Evolutionary conservation across 495 filamentous ascomycete species (phyloP).

Genomic region (Xylaria castorea): DNA sequence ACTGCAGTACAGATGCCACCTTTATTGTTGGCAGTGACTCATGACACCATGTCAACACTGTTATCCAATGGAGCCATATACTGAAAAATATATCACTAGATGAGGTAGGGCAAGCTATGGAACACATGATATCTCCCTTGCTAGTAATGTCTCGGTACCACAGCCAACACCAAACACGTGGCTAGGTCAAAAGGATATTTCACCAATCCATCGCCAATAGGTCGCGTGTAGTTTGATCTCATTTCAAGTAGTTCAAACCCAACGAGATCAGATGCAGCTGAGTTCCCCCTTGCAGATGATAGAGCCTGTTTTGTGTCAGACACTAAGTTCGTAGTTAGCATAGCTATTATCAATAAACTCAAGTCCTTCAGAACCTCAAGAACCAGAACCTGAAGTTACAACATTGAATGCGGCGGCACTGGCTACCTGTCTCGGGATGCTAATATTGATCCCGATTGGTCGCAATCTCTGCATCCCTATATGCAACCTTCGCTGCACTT

Average conservation of each 20-base stretch:
- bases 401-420: constrained; percentile 34
- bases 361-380: constrained; percentile 30
- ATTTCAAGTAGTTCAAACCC: constrained; percentile 36
- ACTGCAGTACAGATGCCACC: background rate
- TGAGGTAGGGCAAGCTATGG: background rate
- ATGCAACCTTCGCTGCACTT: constrained; percentile 40
- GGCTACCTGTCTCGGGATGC: constrained; percentile 35
- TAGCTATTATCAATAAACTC: constrained; percentile 56
- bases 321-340: constrained; percentile 59
- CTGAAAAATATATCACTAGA: background rate
- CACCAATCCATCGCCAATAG: background rate
- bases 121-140: background rate
- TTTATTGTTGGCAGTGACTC: constrained; percentile 20
- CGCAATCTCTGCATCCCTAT: constrained; percentile 38
- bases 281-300: constrained; percentile 31
- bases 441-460: constrained; percentile 54
- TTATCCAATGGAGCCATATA: background rate
- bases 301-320: constrained; percentile 42
- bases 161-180: constrained; percentile 21
- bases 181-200: constrained; percentile 7
- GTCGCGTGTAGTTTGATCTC: background rate
- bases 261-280: constrained; percentile 33
- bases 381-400: constrained; percentile 1
- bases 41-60: constrained; percentile 7
- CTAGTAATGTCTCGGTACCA: constrained; percentile 6